Conservation (phyloP, 371 early-diverging fungal species). For the Syncephalis fuscata region DNA sequence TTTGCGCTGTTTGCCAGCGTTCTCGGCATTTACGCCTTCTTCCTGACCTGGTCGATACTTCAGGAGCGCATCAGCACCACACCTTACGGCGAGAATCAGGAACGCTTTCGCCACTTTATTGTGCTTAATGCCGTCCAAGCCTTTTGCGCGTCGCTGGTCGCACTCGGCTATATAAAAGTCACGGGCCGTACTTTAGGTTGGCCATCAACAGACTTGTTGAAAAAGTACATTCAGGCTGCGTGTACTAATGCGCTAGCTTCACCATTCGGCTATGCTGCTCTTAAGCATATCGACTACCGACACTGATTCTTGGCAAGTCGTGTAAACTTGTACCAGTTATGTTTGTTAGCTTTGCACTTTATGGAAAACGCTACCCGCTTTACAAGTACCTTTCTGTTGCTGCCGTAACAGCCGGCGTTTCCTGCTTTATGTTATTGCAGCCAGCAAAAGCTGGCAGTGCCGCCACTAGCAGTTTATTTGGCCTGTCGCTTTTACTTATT, state of each 20-base stretch:
- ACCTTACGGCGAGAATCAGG: slow-evolving; percentile 46
- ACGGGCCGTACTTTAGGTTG: slow-evolving; percentile 16
- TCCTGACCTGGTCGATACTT: slow-evolving; percentile 86
- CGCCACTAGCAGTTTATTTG: slow-evolving; percentile 41
- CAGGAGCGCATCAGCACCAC: slow-evolving; percentile 86
- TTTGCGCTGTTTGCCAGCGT: slow-evolving; percentile 19
- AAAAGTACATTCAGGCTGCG: slow-evolving; percentile 56
- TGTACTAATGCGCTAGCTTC: slow-evolving; percentile 60
- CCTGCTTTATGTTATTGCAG: slow-evolving; percentile 81
- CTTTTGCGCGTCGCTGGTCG: slow-evolving; percentile 56
- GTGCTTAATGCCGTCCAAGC: slow-evolving; percentile 79
- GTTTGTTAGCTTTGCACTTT: slow-evolving; percentile 84
- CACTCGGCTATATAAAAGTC: slow-evolving; percentile 45
- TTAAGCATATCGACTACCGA: slow-evolving; percentile 93
- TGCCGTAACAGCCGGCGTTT: slow-evolving; percentile 79
- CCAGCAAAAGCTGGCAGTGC: slow-evolving; percentile 9
- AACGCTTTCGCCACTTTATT: slow-evolving; percentile 72
- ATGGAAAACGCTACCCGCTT: slow-evolving; percentile 61
- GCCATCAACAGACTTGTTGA: slow-evolving; percentile 23
- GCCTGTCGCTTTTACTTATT: slow-evolving; percentile 60
- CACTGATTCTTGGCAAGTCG: slow-evolving; percentile 90
- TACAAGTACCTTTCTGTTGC: slow-evolving; percentile 75
- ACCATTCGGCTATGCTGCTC: slow-evolving; percentile 85
- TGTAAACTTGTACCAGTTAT: slow-evolving; percentile 96
- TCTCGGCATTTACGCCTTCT: slow-evolving; percentile 84